Conservation (phyloP, 164 flowering plant species). For the Chimonanthus salicifolius region DNA sequence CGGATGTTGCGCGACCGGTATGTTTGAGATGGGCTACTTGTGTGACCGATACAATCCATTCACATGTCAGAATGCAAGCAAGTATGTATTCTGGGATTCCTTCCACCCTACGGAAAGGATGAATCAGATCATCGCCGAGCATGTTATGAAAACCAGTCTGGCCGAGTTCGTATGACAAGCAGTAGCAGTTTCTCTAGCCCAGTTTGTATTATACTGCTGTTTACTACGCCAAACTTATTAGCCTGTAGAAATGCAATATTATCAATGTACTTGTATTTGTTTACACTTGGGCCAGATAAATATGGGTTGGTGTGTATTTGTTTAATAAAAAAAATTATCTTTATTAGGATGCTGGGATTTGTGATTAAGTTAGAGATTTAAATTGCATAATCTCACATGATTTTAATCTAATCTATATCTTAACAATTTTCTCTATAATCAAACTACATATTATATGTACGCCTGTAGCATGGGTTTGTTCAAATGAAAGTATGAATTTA, state of each 20-base stretch:
- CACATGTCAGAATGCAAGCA: constrained; percentile 38
- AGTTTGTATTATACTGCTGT: neutral
- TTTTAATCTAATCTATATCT: too few relatives aligned
- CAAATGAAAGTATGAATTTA: neutral
- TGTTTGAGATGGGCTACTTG: constrained; percentile 31
- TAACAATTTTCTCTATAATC: too few relatives aligned
- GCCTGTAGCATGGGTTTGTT: neutral
- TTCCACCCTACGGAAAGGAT: constrained; percentile 39
- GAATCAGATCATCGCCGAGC: constrained; percentile 32
- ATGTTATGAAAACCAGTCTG: constrained; percentile 29
- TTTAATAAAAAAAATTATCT: too few relatives aligned
- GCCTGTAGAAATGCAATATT: neutral
- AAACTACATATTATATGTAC: neutral
- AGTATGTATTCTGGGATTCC: constrained; percentile 40
- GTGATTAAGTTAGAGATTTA: too few relatives aligned
- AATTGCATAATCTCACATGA: too few relatives aligned
- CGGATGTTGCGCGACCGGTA: constrained; percentile 42
- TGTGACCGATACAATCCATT: constrained; percentile 24
- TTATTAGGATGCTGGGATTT: too few relatives aligned
- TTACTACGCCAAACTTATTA: neutral
- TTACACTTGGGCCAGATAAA: too few relatives aligned
- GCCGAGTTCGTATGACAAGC: constrained; percentile 23
- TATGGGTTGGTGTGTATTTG: neutral
- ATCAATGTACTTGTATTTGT: neutral
- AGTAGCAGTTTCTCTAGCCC: neutral